Evolutionary conservation across 2,329 filamentous ascomycete species (phyloP), one percentile per base, ranked within the genome.

Genomic region (Cryphonectria naterciae): DNA sequence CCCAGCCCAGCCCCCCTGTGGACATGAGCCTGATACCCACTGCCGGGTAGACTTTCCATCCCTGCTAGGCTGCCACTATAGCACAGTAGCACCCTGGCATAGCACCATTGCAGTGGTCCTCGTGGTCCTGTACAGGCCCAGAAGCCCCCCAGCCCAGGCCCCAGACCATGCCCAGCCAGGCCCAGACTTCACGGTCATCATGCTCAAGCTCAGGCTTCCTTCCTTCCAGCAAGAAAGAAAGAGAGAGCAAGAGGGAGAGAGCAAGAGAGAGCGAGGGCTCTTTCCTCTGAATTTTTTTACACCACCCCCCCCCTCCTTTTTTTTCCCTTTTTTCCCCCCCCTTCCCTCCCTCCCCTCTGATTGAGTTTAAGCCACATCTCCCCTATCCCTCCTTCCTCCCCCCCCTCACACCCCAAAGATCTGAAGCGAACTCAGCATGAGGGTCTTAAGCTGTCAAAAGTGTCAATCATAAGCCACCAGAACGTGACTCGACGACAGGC

Each of bases 311-410:
- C 32, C 32, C 32, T 32, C 10, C 10, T 39, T 11, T 39, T 39
- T 41, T 15, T 41, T 41, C 2, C 39, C 17, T 22, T 19, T 4
- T 46, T 22, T 46, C 43, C 43, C 2, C 22, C 43, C 43, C 19
- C 8, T 8, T 22, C 19, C 19, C 7, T 22, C 46, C 7, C 10
- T 10, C 19, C 46, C 46, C 46, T 49, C 46, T 49, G 46, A 49
- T 63, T 19, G 35, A 35, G 54, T 28, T n/a, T n/a, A 67, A 67
- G 65, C 65, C 65, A 61, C 65, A 67, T 67, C 54, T 67, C 35
- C 22, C 41, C 41, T 13, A 11, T n/a, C 25, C 60, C 25, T 67
- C 65, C 52, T 60, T 67, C 19, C 65, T 22, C 5, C 17, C 43
- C 15, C 10, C 10, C 37, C 10, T 8, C 37, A 10, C 10, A 10